Evolutionary conservation across 225 moss, liverwort and hornwort species (phyloP).

Genomic region (Rhytidiadelphus loreus): DNA sequence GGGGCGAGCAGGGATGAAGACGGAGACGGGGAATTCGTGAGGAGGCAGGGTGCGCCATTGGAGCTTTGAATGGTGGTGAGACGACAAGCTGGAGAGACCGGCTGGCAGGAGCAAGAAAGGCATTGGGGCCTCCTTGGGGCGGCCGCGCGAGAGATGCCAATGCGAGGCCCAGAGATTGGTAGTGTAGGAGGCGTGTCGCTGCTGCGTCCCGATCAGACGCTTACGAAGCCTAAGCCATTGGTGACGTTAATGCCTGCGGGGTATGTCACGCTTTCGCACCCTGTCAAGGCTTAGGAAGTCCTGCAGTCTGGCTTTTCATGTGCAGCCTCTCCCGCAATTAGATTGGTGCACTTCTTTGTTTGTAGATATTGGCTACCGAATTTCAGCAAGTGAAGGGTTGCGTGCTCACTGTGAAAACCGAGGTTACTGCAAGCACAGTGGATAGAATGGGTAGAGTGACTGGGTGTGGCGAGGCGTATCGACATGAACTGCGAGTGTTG

Average conservation of each 20-base stretch:
- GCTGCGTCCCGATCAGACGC: background rate
- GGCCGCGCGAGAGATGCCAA: background rate
- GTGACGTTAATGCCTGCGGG: background rate
- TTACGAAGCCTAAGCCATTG: background rate
- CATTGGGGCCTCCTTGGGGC: background rate
- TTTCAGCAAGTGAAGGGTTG: background rate
- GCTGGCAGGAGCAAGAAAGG: background rate
- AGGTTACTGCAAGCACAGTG: background rate
- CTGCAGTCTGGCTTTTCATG: background rate
- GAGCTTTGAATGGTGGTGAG: background rate
- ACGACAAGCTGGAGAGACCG: background rate
- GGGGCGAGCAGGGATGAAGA: background rate
- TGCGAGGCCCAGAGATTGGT: background rate
- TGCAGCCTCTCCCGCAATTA: background rate
- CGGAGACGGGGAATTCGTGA: background rate
- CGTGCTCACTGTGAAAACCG: background rate
- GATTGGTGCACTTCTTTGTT: background rate
- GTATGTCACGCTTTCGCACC: background rate
- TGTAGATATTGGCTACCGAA: background rate
- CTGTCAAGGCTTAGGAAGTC: background rate
- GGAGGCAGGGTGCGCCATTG: background rate
- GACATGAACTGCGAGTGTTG: background rate
- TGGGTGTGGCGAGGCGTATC: background rate
- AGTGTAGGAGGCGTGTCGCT: background rate
- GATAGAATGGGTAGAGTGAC: background rate